Base-by-base conservation (phyloP, 495 filamentous ascomycete species). In the Penicillium cinerascens region DNA sequence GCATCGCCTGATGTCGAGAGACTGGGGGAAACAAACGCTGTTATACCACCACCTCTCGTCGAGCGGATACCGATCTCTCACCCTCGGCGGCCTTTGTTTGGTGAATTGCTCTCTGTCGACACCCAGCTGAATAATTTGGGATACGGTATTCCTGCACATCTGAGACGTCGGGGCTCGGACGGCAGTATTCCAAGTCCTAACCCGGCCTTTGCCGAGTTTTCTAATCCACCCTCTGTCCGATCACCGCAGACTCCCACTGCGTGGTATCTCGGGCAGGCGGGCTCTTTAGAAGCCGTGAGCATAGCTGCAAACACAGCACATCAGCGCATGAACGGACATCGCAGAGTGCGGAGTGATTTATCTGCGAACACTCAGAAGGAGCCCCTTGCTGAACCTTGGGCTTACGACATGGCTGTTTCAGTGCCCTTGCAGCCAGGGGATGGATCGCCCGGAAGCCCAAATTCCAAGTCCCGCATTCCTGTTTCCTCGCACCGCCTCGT, bases 391-490 rank as follows among this genome's bases (percentile, higher is more conserved):
- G 55, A 68, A 46, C 53, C 71, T 53, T 59, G 62, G 51, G 55
- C 52, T 51, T 55, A 59, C 41, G 60, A 74, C 33, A 75, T 76
- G 74, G 72, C 71, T 41, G 68, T 71, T 52, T 54, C 63, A 23
- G 60, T 56, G 45, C 65, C 73, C 63, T 70, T 72, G 50, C 61
- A 45, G 63, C 35, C 67, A 36, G 62, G 57, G 29, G 59, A 64
- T 52, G 55, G 57, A 29, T 65, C 62, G 38, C 62, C 64, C 17
- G 67, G 63, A 22, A 76, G 70, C 48, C 67, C 76, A 43, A 72
- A 74, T 66, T 75, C 78, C 57, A 77, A 73, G 52, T 85, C 82
- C 37, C 77, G 79, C 59, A 84, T 84, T 71, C 81, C 82, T 20
- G 58, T 83, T 16, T 78, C 74, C 48, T 76, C 75, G 44, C 72